Percentiles rank a stretch among this genome's conserved stretches.
Conservation (phyloP, 2,329 filamentous ascomycete genomes). For the Pseudogymnoascus sp. region DNA sequence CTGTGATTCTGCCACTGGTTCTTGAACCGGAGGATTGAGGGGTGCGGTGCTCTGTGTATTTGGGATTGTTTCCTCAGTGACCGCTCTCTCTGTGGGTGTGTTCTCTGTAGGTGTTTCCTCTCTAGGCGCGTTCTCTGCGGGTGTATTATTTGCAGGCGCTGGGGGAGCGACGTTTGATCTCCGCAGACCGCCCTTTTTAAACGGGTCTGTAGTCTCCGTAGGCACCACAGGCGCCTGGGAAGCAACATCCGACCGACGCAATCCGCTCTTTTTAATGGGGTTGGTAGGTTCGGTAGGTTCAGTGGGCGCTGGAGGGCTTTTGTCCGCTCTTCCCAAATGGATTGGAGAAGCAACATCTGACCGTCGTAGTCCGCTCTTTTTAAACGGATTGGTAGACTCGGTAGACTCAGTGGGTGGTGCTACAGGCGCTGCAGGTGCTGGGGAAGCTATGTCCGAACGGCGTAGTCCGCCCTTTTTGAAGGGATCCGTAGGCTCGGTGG, state of each 20-base stretch:
- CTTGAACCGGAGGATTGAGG: not conserved
- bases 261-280: constrained; percentile 3
- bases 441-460: not conserved
- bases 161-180: not conserved
- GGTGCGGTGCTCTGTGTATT: not conserved
- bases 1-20: not conserved
- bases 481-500: not conserved
- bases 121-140: not conserved
- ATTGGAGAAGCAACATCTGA: not conserved
- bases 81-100: not conserved
- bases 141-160: not conserved
- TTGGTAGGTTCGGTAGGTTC: not conserved
- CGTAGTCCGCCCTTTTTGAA: constrained; percentile 11
- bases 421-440: no score
- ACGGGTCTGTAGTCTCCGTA: not conserved
- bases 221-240: not conserved
- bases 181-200: constrained; percentile 1
- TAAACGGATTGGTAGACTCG: not conserved
- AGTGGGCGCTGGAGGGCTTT: not conserved
- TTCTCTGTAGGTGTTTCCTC: not conserved
- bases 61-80: not conserved
- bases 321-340: no score
- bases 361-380: constrained; percentile 1
- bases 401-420: constrained; percentile 10
- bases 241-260: not conserved